Evolutionary conservation across 805 yeast genomes (phyloP), one percentile per base, ranked within the genome.

Genomic region (Kuraishia piskuri): DNA sequence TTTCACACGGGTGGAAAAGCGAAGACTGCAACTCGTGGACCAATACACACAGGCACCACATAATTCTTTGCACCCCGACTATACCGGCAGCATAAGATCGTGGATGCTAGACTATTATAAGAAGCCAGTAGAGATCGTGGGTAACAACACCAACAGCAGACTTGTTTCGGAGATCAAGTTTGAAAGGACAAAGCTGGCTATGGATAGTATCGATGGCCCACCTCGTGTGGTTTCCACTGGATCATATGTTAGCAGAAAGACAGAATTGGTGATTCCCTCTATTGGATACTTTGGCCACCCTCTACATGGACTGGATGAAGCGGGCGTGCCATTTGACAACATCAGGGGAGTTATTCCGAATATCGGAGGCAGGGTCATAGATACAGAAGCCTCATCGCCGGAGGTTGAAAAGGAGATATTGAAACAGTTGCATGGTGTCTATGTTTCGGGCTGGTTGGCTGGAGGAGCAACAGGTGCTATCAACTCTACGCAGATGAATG

Each of bases 371-470:
- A 67, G 78, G 45, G 77, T 77, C 0, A 53, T 72, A 9, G 59
- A 64, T 36, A 54, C 58, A 1, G 51, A 58, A 0, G 14, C 2
- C 2, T 26, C 46, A n/a, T 22, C 40, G 6, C 19, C 50, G 20
- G 54, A 53, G n/a, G 63, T 61, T 48, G 59, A 64, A 2, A 20
- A 40, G 36, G 55, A 52, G 7, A n/a, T 6, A 10, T 12, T 31
- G 8, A 31, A 31, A 31, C 40, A 31, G 14, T 31, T 58, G 48
- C 63, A 62, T 1, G 86, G 89, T 0, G 69, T 89, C 55, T 92
- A 90, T 60, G 83, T 88, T 2, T 73, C 90, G 8, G 99, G 99
- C 0, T 94, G 99, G 99, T 84, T 90, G 49, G 82, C 86, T 54
- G 83, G 79, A 51, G 96, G 96, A 0, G 87, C 96, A 7, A 78